Evolutionary conservation across 768 basidiomycete species (phyloP).

Genomic region (Paxillus rubicundulus): DNA sequence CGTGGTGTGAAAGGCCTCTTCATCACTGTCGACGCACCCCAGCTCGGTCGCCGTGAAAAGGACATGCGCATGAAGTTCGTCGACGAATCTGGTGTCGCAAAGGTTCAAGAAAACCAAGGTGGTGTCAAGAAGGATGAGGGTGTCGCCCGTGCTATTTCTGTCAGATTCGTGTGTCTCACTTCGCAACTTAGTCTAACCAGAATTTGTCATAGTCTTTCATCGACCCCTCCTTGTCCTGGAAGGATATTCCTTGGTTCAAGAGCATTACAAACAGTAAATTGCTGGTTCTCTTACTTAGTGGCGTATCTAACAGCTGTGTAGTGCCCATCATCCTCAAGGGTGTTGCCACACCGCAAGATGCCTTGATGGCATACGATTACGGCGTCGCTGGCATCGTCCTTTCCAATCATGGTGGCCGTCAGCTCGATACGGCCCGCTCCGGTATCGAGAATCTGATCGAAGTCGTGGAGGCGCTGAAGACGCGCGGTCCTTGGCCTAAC

Average conservation of each 20-base stretch:
- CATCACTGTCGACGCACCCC: conserved; percentile 94
- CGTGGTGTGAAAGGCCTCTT: conserved; percentile 88
- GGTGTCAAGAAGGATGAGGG: conserved; percentile 77
- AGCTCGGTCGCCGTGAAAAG: conserved; percentile 87
- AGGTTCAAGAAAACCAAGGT: conserved; percentile 14
- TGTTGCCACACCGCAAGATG: conserved; percentile 44
- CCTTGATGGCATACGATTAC: conserved; percentile 36
- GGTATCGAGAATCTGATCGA: conserved; percentile 32
- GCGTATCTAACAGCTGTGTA: conserved; percentile 3
- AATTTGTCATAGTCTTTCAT: conserved; percentile 72
- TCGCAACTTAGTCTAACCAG: not conserved
- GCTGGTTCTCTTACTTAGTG: not conserved
- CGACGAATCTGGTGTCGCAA: conserved; percentile 44
- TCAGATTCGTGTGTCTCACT: conserved; percentile 29
- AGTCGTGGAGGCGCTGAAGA: conserved; percentile 12
- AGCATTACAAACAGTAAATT: conserved; percentile 53
- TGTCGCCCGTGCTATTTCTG: conserved; percentile 85
- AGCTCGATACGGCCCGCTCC: conserved; percentile 46
- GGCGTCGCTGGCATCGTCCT: conserved; percentile 50
- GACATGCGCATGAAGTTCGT: conserved; percentile 96
- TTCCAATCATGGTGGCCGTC: conserved; percentile 58
- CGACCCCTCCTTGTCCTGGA: conserved; percentile 83
- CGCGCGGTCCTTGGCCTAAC: conserved; percentile 14
- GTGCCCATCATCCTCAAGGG: conserved; percentile 67
- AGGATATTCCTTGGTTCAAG: conserved; percentile 68